Base-by-base conservation (phyloP, 805 yeast species). In the Torulaspora gathmanii region DNA sequence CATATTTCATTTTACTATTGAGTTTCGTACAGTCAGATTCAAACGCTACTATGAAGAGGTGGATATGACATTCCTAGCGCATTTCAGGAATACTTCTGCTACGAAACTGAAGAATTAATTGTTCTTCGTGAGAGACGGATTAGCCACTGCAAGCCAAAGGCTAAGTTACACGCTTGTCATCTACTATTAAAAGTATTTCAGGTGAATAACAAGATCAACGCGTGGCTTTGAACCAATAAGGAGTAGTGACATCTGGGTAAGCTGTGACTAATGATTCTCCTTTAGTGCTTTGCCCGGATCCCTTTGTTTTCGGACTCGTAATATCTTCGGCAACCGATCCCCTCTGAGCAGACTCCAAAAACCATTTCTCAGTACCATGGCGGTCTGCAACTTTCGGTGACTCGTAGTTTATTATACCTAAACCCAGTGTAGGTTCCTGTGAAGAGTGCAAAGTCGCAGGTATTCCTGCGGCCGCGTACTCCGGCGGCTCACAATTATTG, bases 181-280 rank as follows among this genome's bases (percentile, higher is more conserved):
- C n/a, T n/a, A n/a, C n/a, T n/a, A n/a, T n/a, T n/a, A n/a, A n/a
- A n/a, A n/a, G n/a, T n/a, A n/a, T n/a, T n/a, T 22, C 25, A 27
- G 12, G 5, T 11, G 30, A 27, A 2, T 9, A 11, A 11, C 16
- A 34, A 34, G 22, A 6, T 40, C 26, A 41, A 19, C 39, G 44
- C 17, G 44, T 34, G 13, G 44, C 33, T 12, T 33, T 41, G n/a
- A 34, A 34, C 40, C 34, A 34, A 27, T 41, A 41, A 19, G 42
- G 39, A 11, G 17, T 29, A 13, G 13, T 37, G 12, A 16, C n/a
- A 3, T 36, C 37, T 16, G 41, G 26, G 31, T 30, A 17, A 5
- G 34, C 25, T 12, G 29, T 9, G 11, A 37, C 3, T 13, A 40
- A 6, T 19, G 38, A 10, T 12, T 20, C 34, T 4, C 4, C 11